A percentile compares a stretch with the other conserved stretches of the same genome.
These are phyloP conservation scores for Boletus mariae DNA, from an alignment of 1,284 basidiomycete genomes.

Conservation along the genomic window DNA sequence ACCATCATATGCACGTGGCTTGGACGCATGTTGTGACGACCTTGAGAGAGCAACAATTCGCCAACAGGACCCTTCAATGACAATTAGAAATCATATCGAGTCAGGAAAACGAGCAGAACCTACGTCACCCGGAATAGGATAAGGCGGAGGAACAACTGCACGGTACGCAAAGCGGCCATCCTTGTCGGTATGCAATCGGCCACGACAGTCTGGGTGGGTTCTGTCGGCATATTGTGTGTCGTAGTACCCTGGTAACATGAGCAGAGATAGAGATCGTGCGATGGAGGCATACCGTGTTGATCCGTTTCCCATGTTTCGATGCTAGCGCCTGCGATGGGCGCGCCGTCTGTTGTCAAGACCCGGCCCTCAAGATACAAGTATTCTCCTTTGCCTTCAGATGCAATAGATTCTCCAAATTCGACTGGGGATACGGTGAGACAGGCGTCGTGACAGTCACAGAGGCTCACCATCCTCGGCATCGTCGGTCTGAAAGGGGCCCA, in stretches of 20 bases:
- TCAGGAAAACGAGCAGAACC: conserved; percentile 16
- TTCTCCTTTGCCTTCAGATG: conserved; percentile 79
- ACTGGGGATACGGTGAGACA: conserved; percentile 37
- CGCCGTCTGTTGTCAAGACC: conserved; percentile 61
- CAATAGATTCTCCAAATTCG: conserved; percentile 58
- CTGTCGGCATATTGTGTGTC: conserved; percentile 64
- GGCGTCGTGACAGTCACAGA: neutral
- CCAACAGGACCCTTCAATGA: conserved; percentile 67
- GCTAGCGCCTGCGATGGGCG: conserved; percentile 60
- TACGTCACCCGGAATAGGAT: conserved; percentile 78
- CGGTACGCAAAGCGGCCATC: conserved; percentile 74
- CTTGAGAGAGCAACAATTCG: conserved; percentile 52
- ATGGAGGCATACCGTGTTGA: conserved; percentile 44
- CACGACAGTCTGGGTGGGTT: conserved; percentile 71
- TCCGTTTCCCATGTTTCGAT: conserved; percentile 92
- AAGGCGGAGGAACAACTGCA: conserved; percentile 73
- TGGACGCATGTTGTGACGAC: conserved; percentile 75
- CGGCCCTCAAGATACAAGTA: conserved; percentile 78
- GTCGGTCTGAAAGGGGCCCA: conserved; percentile 84
- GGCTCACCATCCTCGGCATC: conserved; percentile 70
- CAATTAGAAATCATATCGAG: conserved; percentile 1
- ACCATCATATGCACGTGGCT: conserved; percentile 78
- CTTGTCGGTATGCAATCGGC: conserved; percentile 56
- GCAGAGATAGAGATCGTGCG: neutral
- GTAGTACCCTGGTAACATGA: conserved; percentile 44